These are phyloP conservation scores for Zasmidium angulare DNA, from an alignment of 2,329 filamentous ascomycete species.

Conservation along the genomic window DNA sequence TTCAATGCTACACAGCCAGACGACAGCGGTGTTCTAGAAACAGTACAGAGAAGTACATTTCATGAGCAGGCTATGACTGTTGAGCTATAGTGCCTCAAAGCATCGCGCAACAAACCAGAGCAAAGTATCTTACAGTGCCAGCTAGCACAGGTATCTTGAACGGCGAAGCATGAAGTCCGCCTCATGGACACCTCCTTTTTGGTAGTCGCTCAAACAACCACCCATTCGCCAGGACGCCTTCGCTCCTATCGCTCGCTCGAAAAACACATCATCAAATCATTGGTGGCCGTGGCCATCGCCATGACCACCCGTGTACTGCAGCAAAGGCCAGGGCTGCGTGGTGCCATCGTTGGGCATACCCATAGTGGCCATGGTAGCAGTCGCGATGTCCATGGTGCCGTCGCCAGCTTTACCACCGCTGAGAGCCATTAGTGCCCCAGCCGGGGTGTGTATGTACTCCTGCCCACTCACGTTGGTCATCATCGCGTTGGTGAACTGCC, in stretches of 20 bases:
- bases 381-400: conserved; percentile 12
- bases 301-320: conserved; percentile 19
- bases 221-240: not conserved
- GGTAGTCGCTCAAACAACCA: not conserved
- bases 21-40: too few species aligned
- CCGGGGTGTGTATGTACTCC: conserved; percentile 17
- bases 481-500: conserved; percentile 33
- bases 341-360: conserved; percentile 21
- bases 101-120: too few species aligned
- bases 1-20: too few species aligned
- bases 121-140: not conserved
- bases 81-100: too few species aligned
- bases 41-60: too few species aligned
- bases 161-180: not conserved
- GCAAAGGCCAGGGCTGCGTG: conserved; percentile 26
- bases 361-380: conserved; percentile 22
- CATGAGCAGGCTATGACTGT: too few species aligned
- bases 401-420: conserved; percentile 14
- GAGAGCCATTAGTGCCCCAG: conserved; percentile 17
- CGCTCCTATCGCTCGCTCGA: not conserved
- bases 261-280: not conserved
- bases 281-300: conserved; percentile 2
- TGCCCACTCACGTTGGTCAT: conserved; percentile 20
- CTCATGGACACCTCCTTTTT: not conserved
- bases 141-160: not conserved